Evolutionary conservation across 2,329 filamentous ascomycete species (phyloP).

Genomic region (Gremmenia infestans): DNA sequence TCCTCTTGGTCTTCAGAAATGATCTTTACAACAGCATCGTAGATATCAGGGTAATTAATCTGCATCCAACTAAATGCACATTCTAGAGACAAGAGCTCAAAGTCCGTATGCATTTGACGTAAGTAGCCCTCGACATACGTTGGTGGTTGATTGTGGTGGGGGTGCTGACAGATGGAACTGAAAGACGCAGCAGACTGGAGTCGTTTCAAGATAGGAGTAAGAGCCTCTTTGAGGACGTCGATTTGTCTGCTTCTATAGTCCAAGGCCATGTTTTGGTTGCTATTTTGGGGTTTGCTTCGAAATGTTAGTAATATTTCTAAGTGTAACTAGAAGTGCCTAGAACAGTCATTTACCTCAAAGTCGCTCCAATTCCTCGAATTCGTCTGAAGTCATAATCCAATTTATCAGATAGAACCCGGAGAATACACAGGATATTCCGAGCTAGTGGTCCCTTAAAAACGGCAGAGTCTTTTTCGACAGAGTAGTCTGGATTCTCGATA

Average conservation of each 20-base stretch:
- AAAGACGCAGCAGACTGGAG: neutral
- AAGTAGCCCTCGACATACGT: neutral
- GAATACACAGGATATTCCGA: slow-evolving; percentile 14
- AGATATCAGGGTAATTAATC: slow-evolving; percentile 8
- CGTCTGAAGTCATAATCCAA: slow-evolving; percentile 15
- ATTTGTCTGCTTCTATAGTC: slow-evolving; percentile 22
- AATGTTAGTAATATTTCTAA: slow-evolving; percentile 2
- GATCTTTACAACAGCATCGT: slow-evolving; percentile 4
- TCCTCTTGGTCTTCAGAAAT: slow-evolving; percentile 27
- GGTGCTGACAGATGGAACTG: slow-evolving; percentile 11
- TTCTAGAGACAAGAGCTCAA: slow-evolving; percentile 19
- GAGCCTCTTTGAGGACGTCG: slow-evolving; percentile 12
- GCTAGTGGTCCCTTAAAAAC: slow-evolving; percentile 14
- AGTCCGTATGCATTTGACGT: neutral
- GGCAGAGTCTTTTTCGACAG: slow-evolving; percentile 12
- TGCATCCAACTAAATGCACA: slow-evolving; percentile 20
- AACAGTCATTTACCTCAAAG: slow-evolving; percentile 5
- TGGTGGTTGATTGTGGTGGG: neutral
- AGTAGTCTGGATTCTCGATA: slow-evolving; percentile 10
- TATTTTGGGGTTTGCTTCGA: slow-evolving; percentile 16
- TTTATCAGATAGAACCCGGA: slow-evolving; percentile 17
- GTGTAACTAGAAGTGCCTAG: neutral
- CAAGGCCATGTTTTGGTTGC: slow-evolving; percentile 23
- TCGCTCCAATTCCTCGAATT: slow-evolving; percentile 8
- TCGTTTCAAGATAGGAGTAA: slow-evolving; percentile 1